phyloP scores from a whole-genome alignment of 768 basidiomycete genomes.

The Lentinula aciculospora region DNA sequence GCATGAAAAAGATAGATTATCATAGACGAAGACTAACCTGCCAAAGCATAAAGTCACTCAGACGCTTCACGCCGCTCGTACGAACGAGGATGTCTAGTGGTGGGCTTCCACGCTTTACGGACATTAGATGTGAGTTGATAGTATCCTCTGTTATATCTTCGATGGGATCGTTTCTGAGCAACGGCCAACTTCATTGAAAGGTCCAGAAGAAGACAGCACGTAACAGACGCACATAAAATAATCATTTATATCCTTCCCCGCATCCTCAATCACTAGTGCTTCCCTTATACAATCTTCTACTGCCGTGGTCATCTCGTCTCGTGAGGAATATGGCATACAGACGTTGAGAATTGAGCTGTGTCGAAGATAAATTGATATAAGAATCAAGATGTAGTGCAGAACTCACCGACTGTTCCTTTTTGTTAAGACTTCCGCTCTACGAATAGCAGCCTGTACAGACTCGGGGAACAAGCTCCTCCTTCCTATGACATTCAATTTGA shows the following conservation, averaged over 20 bases:
- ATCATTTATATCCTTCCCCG: neutral
- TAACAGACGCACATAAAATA: too few relatives aligned
- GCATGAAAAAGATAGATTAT: too few relatives aligned
- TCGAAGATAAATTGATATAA: neutral
- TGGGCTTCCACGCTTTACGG: conserved; percentile 57
- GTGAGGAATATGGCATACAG: conserved; percentile 88
- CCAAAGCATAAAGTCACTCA: conserved; percentile 93
- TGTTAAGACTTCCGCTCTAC: conserved; percentile 74
- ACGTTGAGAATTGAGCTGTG: conserved; percentile 83
- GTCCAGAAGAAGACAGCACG: too few relatives aligned
- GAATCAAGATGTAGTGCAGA: neutral
- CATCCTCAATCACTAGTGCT: conserved; percentile 17
- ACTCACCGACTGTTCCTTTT: conserved; percentile 62
- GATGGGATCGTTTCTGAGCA: neutral
- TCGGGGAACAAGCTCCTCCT: conserved; percentile 68
- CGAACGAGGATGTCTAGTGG: conserved; percentile 88
- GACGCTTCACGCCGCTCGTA: conserved; percentile 83
- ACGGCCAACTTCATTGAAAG: too few relatives aligned
- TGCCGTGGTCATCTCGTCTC: conserved; percentile 87
- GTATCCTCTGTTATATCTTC: conserved; percentile 55
- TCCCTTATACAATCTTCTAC: conserved; percentile 47
- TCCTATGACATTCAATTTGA: conserved; percentile 82
- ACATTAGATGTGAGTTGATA: conserved; percentile 65
- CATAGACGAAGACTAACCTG: conserved; percentile 58
- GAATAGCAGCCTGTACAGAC: conserved; percentile 63